Conservation (phyloP, 1,284 basidiomycete species). For the Leccinum pseudoinsigne region DNA sequence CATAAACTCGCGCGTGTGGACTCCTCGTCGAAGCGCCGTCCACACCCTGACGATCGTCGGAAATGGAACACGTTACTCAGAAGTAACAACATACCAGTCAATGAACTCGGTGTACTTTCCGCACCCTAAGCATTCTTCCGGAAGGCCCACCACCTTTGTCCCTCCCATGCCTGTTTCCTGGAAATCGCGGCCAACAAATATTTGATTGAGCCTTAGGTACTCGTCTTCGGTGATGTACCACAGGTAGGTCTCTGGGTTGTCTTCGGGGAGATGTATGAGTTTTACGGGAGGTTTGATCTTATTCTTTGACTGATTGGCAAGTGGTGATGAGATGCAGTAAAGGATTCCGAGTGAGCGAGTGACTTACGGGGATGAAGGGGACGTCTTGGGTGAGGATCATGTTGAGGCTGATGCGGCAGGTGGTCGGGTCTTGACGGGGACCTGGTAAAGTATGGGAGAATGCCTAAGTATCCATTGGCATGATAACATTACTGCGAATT, state of each 20-base stretch:
- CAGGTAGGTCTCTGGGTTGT: neutral
- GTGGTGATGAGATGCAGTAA: neutral
- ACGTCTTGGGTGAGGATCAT: conserved; percentile 17
- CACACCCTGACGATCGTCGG: too few species aligned
- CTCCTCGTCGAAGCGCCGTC: too few species aligned
- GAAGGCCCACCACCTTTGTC: conserved; percentile 17
- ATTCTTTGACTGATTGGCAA: neutral
- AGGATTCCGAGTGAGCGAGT: neutral
- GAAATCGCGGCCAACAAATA: conserved; percentile 19
- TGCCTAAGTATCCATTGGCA: too few species aligned
- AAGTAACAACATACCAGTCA: too few species aligned
- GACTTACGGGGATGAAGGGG: conserved; percentile 15
- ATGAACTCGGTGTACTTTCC: neutral
- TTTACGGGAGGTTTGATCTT: conserved; percentile 17
- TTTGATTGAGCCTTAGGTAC: conserved; percentile 18
- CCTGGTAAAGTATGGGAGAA: too few species aligned
- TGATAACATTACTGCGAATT: too few species aligned
- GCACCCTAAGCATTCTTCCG: conserved; percentile 12
- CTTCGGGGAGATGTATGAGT: neutral
- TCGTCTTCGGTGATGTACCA: conserved; percentile 25
- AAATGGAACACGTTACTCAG: too few species aligned
- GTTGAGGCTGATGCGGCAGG: neutral
- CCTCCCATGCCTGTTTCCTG: conserved; percentile 20
- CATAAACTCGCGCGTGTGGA: too few species aligned
- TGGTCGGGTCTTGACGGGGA: too few species aligned